These are phyloP conservation scores for Chloropicon primus DNA, from an alignment of 139 green algal species.

Conservation along the genomic window DNA sequence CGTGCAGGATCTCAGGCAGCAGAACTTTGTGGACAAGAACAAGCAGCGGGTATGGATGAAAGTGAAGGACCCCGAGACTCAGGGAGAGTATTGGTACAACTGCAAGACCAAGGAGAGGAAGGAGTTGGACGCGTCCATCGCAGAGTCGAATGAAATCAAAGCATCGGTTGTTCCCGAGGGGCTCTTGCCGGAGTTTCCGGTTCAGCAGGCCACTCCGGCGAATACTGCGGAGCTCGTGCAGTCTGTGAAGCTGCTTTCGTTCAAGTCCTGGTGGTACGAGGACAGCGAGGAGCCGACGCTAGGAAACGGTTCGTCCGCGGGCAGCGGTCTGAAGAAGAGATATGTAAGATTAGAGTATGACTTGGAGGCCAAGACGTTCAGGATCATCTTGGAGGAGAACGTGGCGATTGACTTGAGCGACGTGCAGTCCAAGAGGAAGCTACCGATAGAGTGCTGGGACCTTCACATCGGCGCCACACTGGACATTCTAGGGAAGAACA, in stretches of 20 bases:
- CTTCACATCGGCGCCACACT: neutral
- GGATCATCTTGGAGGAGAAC: neutral
- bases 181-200: neutral
- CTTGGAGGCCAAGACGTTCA: neutral
- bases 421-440: neutral
- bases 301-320: neutral
- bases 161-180: neutral
- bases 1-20: neutral
- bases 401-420: neutral
- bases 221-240: neutral
- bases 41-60: neutral
- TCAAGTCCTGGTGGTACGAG: neutral
- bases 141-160: neutral
- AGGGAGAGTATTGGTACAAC: neutral
- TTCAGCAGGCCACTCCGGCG: no score
- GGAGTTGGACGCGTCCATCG: neutral
- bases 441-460: neutral
- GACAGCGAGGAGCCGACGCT: neutral
- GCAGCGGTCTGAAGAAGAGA: neutral
- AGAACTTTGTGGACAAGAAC: neutral
- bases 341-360: neutral
- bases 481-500: neutral
- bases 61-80: neutral
- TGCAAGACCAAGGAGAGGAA: neutral
- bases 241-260: neutral